phyloP scores from a whole-genome alignment of 108 stramenopile species.

The Craspedostauros australis region DNA sequence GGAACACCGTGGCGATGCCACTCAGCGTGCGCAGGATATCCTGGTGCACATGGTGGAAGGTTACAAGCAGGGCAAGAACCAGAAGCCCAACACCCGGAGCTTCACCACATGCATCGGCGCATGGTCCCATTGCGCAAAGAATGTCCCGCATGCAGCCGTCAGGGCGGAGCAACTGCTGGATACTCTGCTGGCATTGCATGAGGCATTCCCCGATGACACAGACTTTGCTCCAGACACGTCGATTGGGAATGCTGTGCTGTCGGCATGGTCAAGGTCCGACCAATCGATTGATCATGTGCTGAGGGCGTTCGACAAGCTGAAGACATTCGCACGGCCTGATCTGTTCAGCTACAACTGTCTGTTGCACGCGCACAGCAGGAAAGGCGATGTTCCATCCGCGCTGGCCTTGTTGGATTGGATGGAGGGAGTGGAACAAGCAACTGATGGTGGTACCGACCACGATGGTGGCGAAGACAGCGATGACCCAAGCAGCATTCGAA shows the following conservation, averaged over 20 bases:
- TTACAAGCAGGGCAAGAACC: constrained; percentile 18
- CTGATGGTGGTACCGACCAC: too few relatives aligned
- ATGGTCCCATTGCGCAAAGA: constrained; percentile 27
- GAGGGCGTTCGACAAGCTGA: constrained; percentile 13
- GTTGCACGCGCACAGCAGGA: constrained; percentile 39
- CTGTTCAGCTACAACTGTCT: constrained; percentile 27
- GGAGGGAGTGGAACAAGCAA: constrained; percentile 3
- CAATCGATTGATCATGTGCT: constrained; percentile 8
- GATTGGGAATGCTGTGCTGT: constrained; percentile 16
- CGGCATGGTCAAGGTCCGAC: constrained; percentile 12
- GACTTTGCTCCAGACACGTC: constrained; percentile 9
- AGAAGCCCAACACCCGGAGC: constrained; percentile 31
- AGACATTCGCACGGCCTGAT: constrained; percentile 16
- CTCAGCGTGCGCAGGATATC: constrained; percentile 32
- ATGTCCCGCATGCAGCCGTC: constrained; percentile 21
- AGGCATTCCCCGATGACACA: constrained; percentile 6
- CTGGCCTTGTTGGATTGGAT: constrained; percentile 26
- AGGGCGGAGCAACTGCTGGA: constrained; percentile 26
- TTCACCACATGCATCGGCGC: constrained; percentile 52
- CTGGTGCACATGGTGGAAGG: constrained; percentile 34
- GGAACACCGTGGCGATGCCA: constrained; percentile 16
- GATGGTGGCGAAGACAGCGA: too few relatives aligned
- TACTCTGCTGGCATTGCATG: constrained; percentile 4
- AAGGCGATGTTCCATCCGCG: constrained; percentile 26
- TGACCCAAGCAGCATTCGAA: too few relatives aligned